A percentile compares a stretch with the other conserved stretches of the same genome.
phyloP scores from a whole-genome alignment of 2,329 filamentous ascomycete species.

The Epichloe scottii region DNA sequence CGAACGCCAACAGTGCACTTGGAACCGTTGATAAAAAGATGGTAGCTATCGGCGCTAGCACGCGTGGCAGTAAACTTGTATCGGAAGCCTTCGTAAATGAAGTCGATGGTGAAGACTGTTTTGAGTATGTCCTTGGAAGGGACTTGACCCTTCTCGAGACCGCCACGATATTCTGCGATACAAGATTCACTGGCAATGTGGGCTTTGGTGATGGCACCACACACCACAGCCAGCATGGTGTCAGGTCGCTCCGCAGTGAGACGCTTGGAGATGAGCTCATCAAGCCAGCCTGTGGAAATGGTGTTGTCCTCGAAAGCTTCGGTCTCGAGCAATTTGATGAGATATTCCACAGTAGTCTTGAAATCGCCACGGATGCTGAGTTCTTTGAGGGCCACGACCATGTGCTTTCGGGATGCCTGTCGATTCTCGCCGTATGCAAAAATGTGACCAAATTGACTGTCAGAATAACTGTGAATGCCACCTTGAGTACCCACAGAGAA shows the following conservation, averaged over 20 bases:
- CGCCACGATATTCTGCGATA: constrained; percentile 73
- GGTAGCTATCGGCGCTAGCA: constrained; percentile 86
- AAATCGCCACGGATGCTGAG: constrained; percentile 99
- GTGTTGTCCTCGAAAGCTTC: constrained; percentile 98
- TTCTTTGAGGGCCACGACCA: constrained; percentile 97
- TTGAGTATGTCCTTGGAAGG: constrained; percentile 93
- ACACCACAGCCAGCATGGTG: constrained; percentile 84
- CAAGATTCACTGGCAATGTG: constrained; percentile 88
- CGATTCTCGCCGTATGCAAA: constrained; percentile 98
- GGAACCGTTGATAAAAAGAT: constrained; percentile 97
- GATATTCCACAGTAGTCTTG: constrained; percentile 93
- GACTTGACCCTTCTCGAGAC: constrained; percentile 93
- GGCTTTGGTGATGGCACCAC: constrained; percentile 88
- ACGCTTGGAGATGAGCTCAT: constrained; percentile 96
- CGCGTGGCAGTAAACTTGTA: constrained; percentile 98
- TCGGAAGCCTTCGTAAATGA: constrained; percentile 92
- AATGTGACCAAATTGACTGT: constrained; percentile 98
- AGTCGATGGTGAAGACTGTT: constrained; percentile 95
- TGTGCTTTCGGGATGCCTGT: constrained; percentile 92
- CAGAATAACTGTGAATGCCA: constrained; percentile 98
- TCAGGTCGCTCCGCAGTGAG: constrained; percentile 93
- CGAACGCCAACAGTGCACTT: constrained; percentile 90
- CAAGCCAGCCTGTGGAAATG: constrained; percentile 96
- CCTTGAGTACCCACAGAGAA: constrained; percentile 96
- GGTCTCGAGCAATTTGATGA: constrained; percentile 97